Evolutionary conservation across 1,284 basidiomycete genomes (phyloP), one percentile per base, ranked within the genome.

Genomic region (Apiotrichum montevideense): DNA sequence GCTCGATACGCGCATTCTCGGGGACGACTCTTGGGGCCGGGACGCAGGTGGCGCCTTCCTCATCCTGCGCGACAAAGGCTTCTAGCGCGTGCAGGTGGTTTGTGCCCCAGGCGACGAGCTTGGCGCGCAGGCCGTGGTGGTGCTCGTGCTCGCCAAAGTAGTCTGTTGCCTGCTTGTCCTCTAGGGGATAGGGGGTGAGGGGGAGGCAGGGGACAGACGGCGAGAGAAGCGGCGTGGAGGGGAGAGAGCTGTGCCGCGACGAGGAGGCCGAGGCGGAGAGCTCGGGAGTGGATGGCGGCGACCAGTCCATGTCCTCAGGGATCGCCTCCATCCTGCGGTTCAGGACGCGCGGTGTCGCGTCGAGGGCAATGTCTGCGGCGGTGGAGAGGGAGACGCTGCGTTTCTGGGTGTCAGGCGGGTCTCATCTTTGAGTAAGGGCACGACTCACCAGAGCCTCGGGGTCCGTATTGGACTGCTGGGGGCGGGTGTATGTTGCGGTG

Each of bases 111-210:
- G 47, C 47, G 9, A 49, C 21, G 21, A 14, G 21, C 37, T 32
- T 10, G n/a, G 35, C n/a, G 37, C 47, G 35, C 37, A 11, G 11
- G 39, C 2, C 2, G 47, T 29, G 37, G 47, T 49, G 35, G 6
- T 49, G 47, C 47, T 49, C 47, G 15, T 49, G 47, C 8, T 37
- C 47, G 47, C 15, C 5, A 13, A 49, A 49, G 47, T 49, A 49
- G 37, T 49, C 47, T 15, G 15, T 35, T 33, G 35, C 29, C 46
- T 35, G 35, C 34, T 35, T 33, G 14, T 47, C 46, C 3, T 47
- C 34, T 39, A 39, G 8, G 11, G 41, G 14, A 6, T 15, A 13
- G 6, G 41, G 11, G 29, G 15, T 4, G 3, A 39, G n/a, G 8
- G 47, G 47, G 7, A 49, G 15, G 45, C 32, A 34, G 15, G 47